These are phyloP conservation scores for Clitopilus hobsonii DNA, from an alignment of 768 basidiomycete genomes.

Conservation along the genomic window DNA sequence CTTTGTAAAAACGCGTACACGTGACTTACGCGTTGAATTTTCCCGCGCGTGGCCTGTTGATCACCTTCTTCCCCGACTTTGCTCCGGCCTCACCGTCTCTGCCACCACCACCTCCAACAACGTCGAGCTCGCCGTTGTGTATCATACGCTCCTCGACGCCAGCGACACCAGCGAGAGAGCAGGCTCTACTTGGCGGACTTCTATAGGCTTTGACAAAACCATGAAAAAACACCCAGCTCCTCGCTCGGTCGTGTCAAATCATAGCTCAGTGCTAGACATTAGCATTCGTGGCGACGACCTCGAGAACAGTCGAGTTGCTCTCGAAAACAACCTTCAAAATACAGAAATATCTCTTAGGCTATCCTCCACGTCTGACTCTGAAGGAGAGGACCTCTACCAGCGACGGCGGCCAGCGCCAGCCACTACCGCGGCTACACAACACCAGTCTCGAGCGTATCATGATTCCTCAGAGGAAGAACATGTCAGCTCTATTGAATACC, in stretches of 20 bases:
- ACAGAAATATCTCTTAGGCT: constrained; percentile 70
- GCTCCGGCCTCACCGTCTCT: neutral
- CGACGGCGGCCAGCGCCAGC: constrained; percentile 2
- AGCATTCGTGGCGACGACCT: constrained; percentile 68
- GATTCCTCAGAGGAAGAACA: constrained; percentile 24
- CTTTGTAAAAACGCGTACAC: neutral
- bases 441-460: constrained; percentile 10
- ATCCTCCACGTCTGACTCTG: constrained; percentile 43
- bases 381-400: constrained; percentile 12
- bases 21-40: constrained; percentile 1
- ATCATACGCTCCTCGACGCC: neutral
- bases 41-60: neutral
- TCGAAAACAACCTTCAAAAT: constrained; percentile 74
- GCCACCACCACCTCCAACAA: constrained; percentile 1
- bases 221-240: constrained; percentile 32
- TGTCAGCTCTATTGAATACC: constrained; percentile 59
- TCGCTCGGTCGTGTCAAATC: neutral
- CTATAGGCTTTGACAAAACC: constrained; percentile 1
- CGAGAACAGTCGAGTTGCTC: constrained; percentile 71
- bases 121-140: neutral
- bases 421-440: too few relatives aligned
- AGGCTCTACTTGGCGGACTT: neutral
- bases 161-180: neutral
- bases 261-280: constrained; percentile 26
- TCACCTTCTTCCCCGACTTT: neutral